Evolutionary conservation across 345 rosid genomes (phyloP), one percentile per base, ranked within the genome.

Genomic region (Bruguiera gymnorhiza): DNA sequence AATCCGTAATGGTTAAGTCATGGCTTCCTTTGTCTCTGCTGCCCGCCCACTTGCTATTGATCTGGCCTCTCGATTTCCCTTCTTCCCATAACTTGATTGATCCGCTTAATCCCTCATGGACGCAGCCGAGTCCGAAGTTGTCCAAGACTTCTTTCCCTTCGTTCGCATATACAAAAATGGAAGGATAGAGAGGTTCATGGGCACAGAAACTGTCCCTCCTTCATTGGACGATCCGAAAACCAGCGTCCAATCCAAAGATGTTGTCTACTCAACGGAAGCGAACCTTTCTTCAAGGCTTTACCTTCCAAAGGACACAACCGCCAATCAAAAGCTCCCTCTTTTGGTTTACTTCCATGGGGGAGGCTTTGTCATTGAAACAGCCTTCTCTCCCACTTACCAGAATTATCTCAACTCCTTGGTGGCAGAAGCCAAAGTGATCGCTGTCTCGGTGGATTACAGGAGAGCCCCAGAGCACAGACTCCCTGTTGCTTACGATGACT

Each of bases 401-500:
- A 53, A 53, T n/a, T 57, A 63, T 55, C 50, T 65, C 50, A 65
- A 66, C 62, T 9, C 29, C 16, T 2, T 75, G 27, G 75, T 60
- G 5, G 52, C 62, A 9, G 56, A 64, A n/a, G 74, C 71, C 13
- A 66, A 70, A 9, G 60, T 75, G 5, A 19, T 75, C 5, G 74
- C 58, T 0, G 75, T 75, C 62, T 75, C 79, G 18, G 79, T 75
- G 19, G 63, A 75, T 23, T 75, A 75, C 53, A 65, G 79, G 62
- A 58, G 70, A 52, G 75, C 71, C 19, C 79, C 79, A n/a, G 79
- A 70, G 66, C 65, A 75, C 51, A 68, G 60, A 27, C 56, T 76
- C 36, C 75, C 79, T 0, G 27, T 26, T 26, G 75, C 63, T 1
- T 71, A 60, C 26, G 72, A 76, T 1, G 79, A 76, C 55, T 76